Conservation (phyloP, 1,284 basidiomycete species). For the Neotropicomus parvogracilis region DNA sequence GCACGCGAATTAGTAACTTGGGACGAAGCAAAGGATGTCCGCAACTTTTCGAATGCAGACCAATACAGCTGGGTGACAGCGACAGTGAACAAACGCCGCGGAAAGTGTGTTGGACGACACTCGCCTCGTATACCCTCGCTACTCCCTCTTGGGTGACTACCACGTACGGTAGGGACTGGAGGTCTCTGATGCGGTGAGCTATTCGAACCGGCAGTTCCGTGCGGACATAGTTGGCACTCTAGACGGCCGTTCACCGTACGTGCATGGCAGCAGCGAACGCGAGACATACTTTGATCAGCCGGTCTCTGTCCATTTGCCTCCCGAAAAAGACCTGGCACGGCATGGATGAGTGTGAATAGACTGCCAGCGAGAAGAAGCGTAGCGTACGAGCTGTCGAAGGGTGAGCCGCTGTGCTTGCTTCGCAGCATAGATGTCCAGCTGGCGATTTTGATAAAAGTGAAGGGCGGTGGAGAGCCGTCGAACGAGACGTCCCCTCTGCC, state of each 20-base stretch:
- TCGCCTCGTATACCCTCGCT: constrained; percentile 80
- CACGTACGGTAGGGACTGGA: constrained; percentile 83
- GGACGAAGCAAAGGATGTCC: constrained; percentile 8
- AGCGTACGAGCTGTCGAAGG: constrained; percentile 73
- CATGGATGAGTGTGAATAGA: constrained; percentile 9
- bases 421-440: constrained; percentile 78
- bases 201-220: constrained; percentile 86
- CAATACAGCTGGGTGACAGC: constrained; percentile 59
- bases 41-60: constrained; percentile 77
- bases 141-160: constrained; percentile 87
- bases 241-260: constrained; percentile 1
- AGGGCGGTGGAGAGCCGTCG: constrained; percentile 42
- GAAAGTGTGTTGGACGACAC: constrained; percentile 23
- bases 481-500: constrained; percentile 13
- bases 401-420: constrained; percentile 73
- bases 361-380: constrained; percentile 12
- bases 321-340: constrained; percentile 64
- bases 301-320: constrained; percentile 69
- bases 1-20: constrained; percentile 16
- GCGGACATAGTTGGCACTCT: constrained; percentile 89
- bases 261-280: not conserved
- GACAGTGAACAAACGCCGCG: not conserved
- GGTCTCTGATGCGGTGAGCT: constrained; percentile 82
- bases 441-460: constrained; percentile 85
- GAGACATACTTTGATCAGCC: constrained; percentile 60